Conservation (phyloP, 2,329 filamentous ascomycete genomes). For the Acrodontium crateriforme region DNA sequence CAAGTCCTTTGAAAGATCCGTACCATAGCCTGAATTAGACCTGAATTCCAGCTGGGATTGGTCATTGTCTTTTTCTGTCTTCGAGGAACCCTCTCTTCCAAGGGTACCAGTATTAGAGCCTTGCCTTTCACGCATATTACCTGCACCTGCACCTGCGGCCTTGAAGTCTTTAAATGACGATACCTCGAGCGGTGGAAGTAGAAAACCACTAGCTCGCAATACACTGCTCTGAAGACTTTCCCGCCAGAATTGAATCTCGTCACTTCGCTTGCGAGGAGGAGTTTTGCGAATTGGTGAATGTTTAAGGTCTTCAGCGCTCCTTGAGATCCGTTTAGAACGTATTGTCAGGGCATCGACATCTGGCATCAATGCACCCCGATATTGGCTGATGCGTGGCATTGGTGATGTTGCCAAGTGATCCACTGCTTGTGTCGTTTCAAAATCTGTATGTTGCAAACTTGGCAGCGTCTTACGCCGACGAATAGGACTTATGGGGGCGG, state of each 20-base stretch:
- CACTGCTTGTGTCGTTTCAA: conserved; percentile 10
- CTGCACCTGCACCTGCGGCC: conserved; percentile 1
- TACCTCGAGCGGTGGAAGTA: conserved; percentile 3
- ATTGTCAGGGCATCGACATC: not conserved
- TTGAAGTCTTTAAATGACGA: no score
- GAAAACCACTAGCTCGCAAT: conserved; percentile 17
- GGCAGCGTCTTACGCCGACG: conserved; percentile 20
- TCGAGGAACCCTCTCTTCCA: not conserved
- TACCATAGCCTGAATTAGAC: conserved; percentile 6
- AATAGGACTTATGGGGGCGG: conserved; percentile 12
- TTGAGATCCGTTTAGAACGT: conserved; percentile 19
- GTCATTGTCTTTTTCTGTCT: not conserved
- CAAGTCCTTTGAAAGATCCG: conserved; percentile 15
- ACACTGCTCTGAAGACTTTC: conserved; percentile 19
- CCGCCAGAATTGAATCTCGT: conserved; percentile 24
- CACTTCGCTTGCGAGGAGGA: conserved; percentile 18
- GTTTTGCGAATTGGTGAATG: conserved; percentile 6
- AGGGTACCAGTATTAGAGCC: not conserved
- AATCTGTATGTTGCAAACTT: conserved; percentile 15
- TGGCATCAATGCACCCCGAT: no score
- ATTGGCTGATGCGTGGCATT: no score
- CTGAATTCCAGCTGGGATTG: no score
- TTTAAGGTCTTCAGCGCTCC: conserved; percentile 21
- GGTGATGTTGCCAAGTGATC: conserved; percentile 1
- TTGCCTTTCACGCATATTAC: not conserved